phyloP scores from a whole-genome alignment of 768 basidiomycete genomes.

The Tricholoma furcatifolium region DNA sequence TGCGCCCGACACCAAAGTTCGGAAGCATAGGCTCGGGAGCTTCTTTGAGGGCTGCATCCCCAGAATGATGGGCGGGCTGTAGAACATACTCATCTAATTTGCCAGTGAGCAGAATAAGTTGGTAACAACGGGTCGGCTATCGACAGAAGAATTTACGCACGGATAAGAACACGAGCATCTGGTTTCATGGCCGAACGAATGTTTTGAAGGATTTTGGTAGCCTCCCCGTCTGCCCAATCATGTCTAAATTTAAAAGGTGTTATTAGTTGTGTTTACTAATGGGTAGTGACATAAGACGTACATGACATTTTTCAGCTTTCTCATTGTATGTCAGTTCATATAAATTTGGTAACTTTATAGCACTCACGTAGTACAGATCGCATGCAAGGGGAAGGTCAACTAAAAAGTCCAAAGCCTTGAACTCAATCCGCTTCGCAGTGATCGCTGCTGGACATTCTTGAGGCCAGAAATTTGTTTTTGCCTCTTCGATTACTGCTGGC shows the following conservation, averaged over 20 bases:
- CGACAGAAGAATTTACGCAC: not conserved
- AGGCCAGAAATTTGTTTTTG: slow-evolving; percentile 30
- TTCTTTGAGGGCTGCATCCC: slow-evolving; percentile 12
- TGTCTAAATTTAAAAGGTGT: not conserved
- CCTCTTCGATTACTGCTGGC: slow-evolving; percentile 27
- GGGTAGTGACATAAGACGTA: too few species aligned
- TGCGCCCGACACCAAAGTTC: slow-evolving; percentile 41
- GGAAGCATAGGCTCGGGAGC: slow-evolving; percentile 46
- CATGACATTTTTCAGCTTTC: slow-evolving; percentile 30
- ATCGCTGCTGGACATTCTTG: slow-evolving; percentile 32
- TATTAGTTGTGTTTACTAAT: too few species aligned
- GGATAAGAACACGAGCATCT: not conserved
- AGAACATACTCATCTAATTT: slow-evolving; percentile 34
- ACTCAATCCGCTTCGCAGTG: slow-evolving; percentile 29
- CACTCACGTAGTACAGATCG: slow-evolving; percentile 37
- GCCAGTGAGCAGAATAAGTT: not conserved
- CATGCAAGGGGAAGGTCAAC: slow-evolving; percentile 32
- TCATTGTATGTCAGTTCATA: not conserved
- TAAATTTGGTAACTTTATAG: too few species aligned
- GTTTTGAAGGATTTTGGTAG: too few species aligned
- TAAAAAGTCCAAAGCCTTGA: slow-evolving; percentile 38
- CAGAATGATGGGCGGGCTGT: slow-evolving; percentile 22
- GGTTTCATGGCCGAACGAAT: too few species aligned
- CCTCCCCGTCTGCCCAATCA: too few species aligned
- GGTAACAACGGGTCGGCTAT: too few species aligned